Evolutionary conservation across 2,329 filamentous ascomycete species (phyloP).

Genomic region (Conoideocrella luteorostrata): DNA sequence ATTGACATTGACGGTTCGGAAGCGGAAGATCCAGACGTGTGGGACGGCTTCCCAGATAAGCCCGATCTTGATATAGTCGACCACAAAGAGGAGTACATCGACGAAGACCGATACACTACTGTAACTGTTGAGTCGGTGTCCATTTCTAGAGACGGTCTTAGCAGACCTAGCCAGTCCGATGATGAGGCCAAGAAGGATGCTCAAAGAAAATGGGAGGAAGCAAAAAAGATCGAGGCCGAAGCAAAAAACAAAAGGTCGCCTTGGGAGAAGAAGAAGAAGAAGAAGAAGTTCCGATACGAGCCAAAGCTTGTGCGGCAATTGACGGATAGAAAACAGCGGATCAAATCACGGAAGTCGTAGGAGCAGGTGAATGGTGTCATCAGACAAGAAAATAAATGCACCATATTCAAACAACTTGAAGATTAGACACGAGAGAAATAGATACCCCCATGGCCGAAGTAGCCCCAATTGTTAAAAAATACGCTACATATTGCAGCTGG

Average conservation of each 20-base stretch:
- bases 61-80: constrained; percentile 51
- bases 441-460: constrained; percentile 26
- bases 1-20: constrained; percentile 33
- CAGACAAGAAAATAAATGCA: no score
- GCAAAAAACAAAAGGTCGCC: constrained; percentile 23
- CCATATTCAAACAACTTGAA: neutral
- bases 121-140: constrained; percentile 89
- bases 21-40: constrained; percentile 45
- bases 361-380: no score
- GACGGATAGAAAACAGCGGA: constrained; percentile 62
- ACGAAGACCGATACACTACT: constrained; percentile 92
- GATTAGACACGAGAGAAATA: constrained; percentile 1
- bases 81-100: constrained; percentile 88
- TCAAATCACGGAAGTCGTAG: constrained; percentile 38
- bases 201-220: constrained; percentile 17
- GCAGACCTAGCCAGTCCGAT: constrained; percentile 39
- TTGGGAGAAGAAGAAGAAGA: constrained; percentile 68
- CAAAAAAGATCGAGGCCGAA: constrained; percentile 19
- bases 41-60: constrained; percentile 58
- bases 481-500: constrained; percentile 24
- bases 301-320: constrained; percentile 77
- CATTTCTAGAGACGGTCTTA: constrained; percentile 66
- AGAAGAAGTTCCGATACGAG: constrained; percentile 90
- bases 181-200: constrained; percentile 29
- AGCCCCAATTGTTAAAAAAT: constrained; percentile 22